Conservation (phyloP, 2,329 filamentous ascomycete species). For the Alternaria sp. region DNA sequence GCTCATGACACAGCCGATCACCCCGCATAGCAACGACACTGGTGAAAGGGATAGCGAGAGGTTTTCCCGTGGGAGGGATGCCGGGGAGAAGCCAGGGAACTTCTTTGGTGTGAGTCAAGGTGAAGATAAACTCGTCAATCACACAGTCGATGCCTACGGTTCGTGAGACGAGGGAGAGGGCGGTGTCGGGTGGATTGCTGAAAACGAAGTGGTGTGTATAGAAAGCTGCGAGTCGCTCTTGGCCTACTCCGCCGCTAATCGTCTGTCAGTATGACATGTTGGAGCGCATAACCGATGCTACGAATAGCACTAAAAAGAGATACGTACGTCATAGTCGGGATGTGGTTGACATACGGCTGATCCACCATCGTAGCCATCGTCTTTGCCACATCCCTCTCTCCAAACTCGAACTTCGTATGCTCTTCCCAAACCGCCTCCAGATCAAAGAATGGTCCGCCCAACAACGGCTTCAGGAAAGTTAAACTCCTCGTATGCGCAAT, state of each 20-base stretch:
- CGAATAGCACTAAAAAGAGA: accelerated
- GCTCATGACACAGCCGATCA: slow-evolving; percentile 73
- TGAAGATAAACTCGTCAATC: slow-evolving; percentile 51
- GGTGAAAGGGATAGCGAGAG: slow-evolving; percentile 68
- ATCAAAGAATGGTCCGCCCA: slow-evolving; percentile 73
- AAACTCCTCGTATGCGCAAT: slow-evolving; percentile 73
- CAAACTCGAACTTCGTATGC: slow-evolving; percentile 77
- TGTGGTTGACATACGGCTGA: slow-evolving; percentile 80
- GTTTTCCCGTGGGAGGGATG: slow-evolving; percentile 43
- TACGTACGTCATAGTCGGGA: slow-evolving; percentile 67
- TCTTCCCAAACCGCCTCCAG: slow-evolving; percentile 82
- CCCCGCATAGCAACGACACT: slow-evolving; percentile 73
- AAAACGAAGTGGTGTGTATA: slow-evolving; percentile 79
- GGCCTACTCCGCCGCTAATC: slow-evolving; percentile 69
- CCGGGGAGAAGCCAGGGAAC: slow-evolving; percentile 50
- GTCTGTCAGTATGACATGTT: not conserved
- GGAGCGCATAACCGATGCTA: not conserved
- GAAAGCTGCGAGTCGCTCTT: slow-evolving; percentile 69
- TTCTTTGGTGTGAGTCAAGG: slow-evolving; percentile 44
- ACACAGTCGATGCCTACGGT: slow-evolving; percentile 76
- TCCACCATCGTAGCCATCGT: slow-evolving; percentile 86
- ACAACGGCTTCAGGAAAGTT: slow-evolving; percentile 68
- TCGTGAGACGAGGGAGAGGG: slow-evolving; percentile 73
- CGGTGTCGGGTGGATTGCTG: slow-evolving; percentile 72
- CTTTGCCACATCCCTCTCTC: slow-evolving; percentile 70